Evolutionary conservation across 306 rosid genomes (phyloP).

Genomic region (Cicer cuneatum): DNA sequence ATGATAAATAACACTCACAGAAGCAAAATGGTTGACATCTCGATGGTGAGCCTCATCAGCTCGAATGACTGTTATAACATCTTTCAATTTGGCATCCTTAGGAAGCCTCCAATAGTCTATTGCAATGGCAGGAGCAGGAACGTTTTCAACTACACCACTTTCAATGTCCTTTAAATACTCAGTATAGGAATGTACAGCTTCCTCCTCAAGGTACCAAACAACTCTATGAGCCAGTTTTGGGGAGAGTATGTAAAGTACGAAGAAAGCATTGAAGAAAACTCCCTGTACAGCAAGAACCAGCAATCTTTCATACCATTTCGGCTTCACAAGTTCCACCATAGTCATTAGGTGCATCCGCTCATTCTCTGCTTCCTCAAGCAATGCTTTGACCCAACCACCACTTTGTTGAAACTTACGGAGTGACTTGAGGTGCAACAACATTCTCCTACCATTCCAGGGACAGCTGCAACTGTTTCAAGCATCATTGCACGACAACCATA

Average conservation of each 20-base stretch:
- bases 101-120: slow-evolving; percentile 89
- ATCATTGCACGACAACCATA: slow-evolving; percentile 88
- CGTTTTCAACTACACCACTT: slow-evolving; percentile 64
- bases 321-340: slow-evolving; percentile 79
- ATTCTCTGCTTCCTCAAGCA: slow-evolving; percentile 88
- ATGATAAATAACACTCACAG: slow-evolving; percentile 56
- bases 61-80: slow-evolving; percentile 73
- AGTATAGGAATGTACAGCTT: slow-evolving; percentile 74
- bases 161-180: slow-evolving; percentile 63
- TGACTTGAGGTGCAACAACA: slow-evolving; percentile 70
- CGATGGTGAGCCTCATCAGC: slow-evolving; percentile 90
- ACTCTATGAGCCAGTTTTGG: slow-evolving; percentile 76
- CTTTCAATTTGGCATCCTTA: slow-evolving; percentile 67
- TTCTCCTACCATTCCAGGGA: slow-evolving; percentile 89
- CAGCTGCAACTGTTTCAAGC: slow-evolving; percentile 87
- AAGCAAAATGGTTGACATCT: slow-evolving; percentile 83
- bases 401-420: slow-evolving; percentile 70
- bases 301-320: slow-evolving; percentile 73
- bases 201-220: slow-evolving; percentile 87
- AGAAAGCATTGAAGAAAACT: slow-evolving; percentile 81
- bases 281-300: slow-evolving; percentile 81
- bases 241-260: slow-evolving; percentile 59
- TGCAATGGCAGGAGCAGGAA: slow-evolving; percentile 79
- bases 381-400: slow-evolving; percentile 85
- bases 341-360: slow-evolving; percentile 92